Evolutionary conservation across 768 basidiomycete species (phyloP).

Genomic region (Podaxis pistillaris): DNA sequence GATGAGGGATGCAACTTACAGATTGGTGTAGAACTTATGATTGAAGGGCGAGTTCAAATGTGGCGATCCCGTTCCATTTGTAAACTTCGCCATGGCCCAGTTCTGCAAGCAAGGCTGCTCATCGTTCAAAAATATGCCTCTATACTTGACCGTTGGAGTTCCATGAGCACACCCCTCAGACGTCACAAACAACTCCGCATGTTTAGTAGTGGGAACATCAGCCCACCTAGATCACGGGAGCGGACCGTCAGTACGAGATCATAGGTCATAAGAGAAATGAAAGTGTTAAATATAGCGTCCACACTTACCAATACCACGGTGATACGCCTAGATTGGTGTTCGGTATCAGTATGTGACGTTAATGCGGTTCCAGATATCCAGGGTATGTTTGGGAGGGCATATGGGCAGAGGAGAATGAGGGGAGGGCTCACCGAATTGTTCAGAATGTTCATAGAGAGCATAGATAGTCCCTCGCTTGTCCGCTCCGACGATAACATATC

Average conservation of each 20-base stretch:
- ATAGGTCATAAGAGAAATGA: not conserved
- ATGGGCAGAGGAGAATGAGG: not conserved
- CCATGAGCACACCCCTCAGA: slow-evolving; percentile 51
- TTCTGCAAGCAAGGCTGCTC: slow-evolving; percentile 69
- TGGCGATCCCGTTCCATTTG: slow-evolving; percentile 52
- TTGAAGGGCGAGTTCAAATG: slow-evolving; percentile 60
- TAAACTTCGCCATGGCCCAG: slow-evolving; percentile 70
- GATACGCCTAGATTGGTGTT: slow-evolving; percentile 45
- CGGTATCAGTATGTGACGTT: slow-evolving; percentile 14
- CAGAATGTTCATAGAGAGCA: slow-evolving; percentile 63
- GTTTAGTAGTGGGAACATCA: slow-evolving; percentile 59
- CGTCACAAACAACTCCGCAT: slow-evolving; percentile 46
- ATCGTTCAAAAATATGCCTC: slow-evolving; percentile 73
- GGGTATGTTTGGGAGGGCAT: not conserved
- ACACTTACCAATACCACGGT: slow-evolving; percentile 61
- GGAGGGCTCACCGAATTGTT: slow-evolving; percentile 52
- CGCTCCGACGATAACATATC: slow-evolving; percentile 64
- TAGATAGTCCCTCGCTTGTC: slow-evolving; percentile 70
- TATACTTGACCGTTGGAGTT: slow-evolving; percentile 63
- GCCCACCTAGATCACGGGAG: slow-evolving; percentile 53
- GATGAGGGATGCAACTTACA: slow-evolving; percentile 31
- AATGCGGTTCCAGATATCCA: not conserved
- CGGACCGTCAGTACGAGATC: not conserved
- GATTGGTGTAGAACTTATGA: slow-evolving; percentile 51
- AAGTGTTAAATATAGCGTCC: slow-evolving; percentile 5